Conservation (phyloP, 2,329 filamentous ascomycete species). For the Teratosphaeria zuluensis region DNA sequence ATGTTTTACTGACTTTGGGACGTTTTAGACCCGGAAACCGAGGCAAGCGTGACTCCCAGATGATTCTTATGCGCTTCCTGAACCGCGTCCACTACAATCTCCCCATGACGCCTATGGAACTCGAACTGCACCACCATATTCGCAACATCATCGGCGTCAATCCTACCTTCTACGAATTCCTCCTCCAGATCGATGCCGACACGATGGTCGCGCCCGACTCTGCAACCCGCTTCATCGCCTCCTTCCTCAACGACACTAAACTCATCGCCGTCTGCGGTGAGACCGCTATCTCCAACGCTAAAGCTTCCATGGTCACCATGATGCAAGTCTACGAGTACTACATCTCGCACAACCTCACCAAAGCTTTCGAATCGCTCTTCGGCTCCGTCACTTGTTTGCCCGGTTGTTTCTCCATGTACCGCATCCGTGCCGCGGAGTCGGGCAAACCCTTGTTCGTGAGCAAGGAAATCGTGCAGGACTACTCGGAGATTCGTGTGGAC, state of each 20-base stretch:
- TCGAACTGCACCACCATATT: conserved; percentile 98
- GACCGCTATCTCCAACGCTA: conserved; percentile 85
- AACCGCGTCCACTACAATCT: conserved; percentile 98
- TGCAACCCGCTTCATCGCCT: conserved; percentile 80
- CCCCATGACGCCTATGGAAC: conserved; percentile 88
- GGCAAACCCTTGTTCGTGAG: conserved; percentile 96
- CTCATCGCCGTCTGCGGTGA: conserved; percentile 94
- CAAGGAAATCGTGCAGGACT: conserved; percentile 77
- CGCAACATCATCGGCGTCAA: conserved; percentile 98
- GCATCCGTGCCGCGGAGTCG: conserved; percentile 84
- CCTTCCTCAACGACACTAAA: conserved; percentile 83
- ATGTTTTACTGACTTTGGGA: conserved; percentile 2
- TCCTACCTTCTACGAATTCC: conserved; percentile 94
- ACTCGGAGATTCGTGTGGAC: conserved; percentile 89
- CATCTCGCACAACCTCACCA: conserved; percentile 93
- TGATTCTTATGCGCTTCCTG: conserved; percentile 97
- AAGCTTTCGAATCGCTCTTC: conserved; percentile 95
- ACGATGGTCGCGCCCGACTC: conserved; percentile 87
- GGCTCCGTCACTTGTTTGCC: conserved; percentile 95
- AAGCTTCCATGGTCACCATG: conserved; percentile 91
- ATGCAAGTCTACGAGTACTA: conserved; percentile 99
- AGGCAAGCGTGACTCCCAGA: conserved; percentile 98
- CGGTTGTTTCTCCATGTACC: conserved; percentile 99
- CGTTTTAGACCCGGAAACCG: conserved; percentile 67
- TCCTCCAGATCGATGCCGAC: conserved; percentile 94